Conservation (phyloP, 2,329 filamentous ascomycete species). For the Penicillium crustosum region DNA sequence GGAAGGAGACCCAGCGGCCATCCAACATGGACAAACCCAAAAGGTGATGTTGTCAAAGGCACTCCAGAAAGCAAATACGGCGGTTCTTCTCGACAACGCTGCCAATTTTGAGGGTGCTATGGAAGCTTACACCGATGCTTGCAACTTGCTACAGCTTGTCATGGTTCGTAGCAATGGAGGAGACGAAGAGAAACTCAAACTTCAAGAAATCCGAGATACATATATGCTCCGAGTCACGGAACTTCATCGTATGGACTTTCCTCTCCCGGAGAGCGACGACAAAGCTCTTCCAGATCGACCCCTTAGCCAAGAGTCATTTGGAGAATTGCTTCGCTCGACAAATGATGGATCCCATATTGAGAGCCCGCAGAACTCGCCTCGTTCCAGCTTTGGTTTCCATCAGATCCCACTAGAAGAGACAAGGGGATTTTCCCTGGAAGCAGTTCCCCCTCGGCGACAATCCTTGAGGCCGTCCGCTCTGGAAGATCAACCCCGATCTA, state of each 20-base stretch:
- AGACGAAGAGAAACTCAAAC: slow-evolving; percentile 77
- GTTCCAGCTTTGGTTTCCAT: slow-evolving; percentile 48
- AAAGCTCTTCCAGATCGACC: slow-evolving; percentile 76
- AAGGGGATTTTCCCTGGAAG: slow-evolving; percentile 27
- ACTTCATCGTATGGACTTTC: slow-evolving; percentile 66
- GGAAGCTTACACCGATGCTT: slow-evolving; percentile 88
- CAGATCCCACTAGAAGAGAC: slow-evolving; percentile 26
- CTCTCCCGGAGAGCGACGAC: slow-evolving; percentile 53
- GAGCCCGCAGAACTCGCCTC: slow-evolving; percentile 45
- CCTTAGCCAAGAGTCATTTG: slow-evolving; percentile 58
- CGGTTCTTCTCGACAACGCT: slow-evolving; percentile 92
- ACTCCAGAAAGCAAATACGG: slow-evolving; percentile 91
- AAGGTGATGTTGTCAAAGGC: slow-evolving; percentile 97
- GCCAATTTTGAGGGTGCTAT: slow-evolving; percentile 91
- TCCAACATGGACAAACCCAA: slow-evolving; percentile 63
- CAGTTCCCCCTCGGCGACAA: slow-evolving; percentile 39
- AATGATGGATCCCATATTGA: slow-evolving; percentile 30
- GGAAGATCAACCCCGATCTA: slow-evolving; percentile 27
- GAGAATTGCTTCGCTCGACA: slow-evolving; percentile 43
- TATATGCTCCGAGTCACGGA: slow-evolving; percentile 90
- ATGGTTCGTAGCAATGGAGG: slow-evolving; percentile 79
- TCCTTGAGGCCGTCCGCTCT: slow-evolving; percentile 40
- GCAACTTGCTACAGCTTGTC: slow-evolving; percentile 81
- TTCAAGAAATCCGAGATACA: slow-evolving; percentile 88
- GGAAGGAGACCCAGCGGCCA: slow-evolving; percentile 32